These are phyloP conservation scores for Termitomyces sp. DNA, from an alignment of 768 basidiomycete genomes.

Conservation along the genomic window DNA sequence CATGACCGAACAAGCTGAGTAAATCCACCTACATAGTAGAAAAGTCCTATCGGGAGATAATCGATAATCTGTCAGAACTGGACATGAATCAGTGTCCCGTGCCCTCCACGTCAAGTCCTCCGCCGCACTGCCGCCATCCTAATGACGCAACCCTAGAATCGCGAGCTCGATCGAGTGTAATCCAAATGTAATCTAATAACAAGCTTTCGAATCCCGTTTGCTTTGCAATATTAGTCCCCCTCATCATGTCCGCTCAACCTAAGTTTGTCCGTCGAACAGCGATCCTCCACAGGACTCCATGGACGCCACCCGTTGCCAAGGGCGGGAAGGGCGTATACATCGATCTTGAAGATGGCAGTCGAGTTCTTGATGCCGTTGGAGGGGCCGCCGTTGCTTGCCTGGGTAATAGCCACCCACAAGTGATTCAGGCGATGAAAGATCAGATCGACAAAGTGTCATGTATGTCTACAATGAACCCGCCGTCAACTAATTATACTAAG, in stretches of 20 bases:
- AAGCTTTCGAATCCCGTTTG: too few species aligned
- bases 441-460: constrained; percentile 78
- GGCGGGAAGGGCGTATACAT: constrained; percentile 69
- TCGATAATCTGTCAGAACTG: too few species aligned
- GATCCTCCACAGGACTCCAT: constrained; percentile 70
- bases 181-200: too few species aligned
- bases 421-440: constrained; percentile 71
- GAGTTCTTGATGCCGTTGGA: constrained; percentile 75
- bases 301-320: constrained; percentile 68
- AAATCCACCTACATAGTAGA: too few species aligned
- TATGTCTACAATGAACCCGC: constrained; percentile 32
- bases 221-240: too few species aligned
- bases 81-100: too few species aligned
- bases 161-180: too few species aligned
- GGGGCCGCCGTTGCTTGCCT: constrained; percentile 84
- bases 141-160: too few species aligned
- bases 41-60: too few species aligned
- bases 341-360: constrained; percentile 64
- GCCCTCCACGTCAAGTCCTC: too few species aligned
- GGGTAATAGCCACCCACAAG: constrained; percentile 70
- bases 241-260: not conserved
- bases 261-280: constrained; percentile 16
- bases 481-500: not conserved
- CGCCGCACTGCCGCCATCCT: too few species aligned
- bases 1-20: too few species aligned